Conservation (phyloP, 1,284 basidiomycete species). For the Fomitopsis betulina region DNA sequence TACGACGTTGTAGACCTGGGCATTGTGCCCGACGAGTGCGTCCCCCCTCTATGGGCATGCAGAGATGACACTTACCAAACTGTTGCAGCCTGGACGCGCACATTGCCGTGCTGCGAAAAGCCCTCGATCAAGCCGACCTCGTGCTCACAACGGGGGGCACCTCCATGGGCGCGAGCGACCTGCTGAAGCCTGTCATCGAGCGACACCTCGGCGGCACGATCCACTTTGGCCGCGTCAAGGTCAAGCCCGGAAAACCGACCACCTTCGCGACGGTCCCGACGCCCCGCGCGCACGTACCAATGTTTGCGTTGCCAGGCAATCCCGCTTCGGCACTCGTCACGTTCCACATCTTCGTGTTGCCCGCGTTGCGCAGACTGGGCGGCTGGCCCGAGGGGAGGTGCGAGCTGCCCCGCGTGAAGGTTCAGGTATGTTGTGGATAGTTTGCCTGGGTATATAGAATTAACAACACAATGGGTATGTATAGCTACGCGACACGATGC, state of each 20-base stretch:
- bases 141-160: conserved; percentile 86
- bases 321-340: conserved; percentile 88
- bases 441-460: not conserved
- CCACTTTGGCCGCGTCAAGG: conserved; percentile 73
- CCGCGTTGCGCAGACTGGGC: conserved; percentile 69
- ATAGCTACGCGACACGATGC: conserved; percentile 57
- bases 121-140: conserved; percentile 64
- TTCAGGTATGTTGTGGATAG: conserved; percentile 46
- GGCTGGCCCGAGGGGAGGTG: conserved; percentile 56
- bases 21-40: conserved; percentile 70
- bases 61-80: not conserved
- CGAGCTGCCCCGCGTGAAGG: conserved; percentile 61
- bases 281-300: conserved; percentile 37
- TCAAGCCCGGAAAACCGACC: conserved; percentile 80
- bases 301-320: conserved; percentile 87
- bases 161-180: conserved; percentile 85
- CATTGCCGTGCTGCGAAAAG: conserved; percentile 49
- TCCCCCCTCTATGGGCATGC: not conserved
- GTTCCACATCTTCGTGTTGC: conserved; percentile 82
- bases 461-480: not conserved
- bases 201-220: conserved; percentile 68
- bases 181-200: conserved; percentile 86
- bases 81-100: conserved; percentile 55
- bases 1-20: conserved; percentile 81
- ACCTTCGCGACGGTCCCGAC: conserved; percentile 78